Percentiles rank a stretch among this genome's conserved stretches.
Evolutionary conservation across 2,329 filamentous ascomycete genomes (phyloP).

Genomic region (Fusarium sp.): DNA sequence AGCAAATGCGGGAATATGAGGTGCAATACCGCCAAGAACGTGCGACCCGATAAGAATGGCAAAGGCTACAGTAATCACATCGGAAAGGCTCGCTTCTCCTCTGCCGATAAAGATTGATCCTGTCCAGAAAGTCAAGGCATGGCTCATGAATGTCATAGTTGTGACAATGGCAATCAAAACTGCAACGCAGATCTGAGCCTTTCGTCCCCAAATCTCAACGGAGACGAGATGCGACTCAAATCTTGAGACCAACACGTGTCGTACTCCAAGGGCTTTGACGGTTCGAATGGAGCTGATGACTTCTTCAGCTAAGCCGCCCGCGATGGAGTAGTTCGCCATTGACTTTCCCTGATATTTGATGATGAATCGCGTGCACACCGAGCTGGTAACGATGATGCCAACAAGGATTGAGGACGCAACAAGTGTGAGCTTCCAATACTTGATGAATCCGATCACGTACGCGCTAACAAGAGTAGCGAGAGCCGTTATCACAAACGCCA

Average conservation of each 20-base stretch:
- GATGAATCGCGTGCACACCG: conserved; percentile 72
- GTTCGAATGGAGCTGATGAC: conserved; percentile 3
- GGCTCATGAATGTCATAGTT: conserved; percentile 59
- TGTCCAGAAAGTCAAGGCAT: conserved; percentile 12
- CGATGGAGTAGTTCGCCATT: conserved; percentile 77
- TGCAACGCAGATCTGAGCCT: conserved; percentile 50
- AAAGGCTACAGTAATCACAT: background rate
- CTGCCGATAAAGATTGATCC: conserved; percentile 79
- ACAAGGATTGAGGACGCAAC: conserved; percentile 81
- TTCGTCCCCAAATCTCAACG: conserved; percentile 45
- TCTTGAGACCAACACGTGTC: conserved; percentile 71
- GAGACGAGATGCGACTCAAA: conserved; percentile 76
- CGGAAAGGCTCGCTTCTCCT: conserved; percentile 58
- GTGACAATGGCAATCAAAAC: conserved; percentile 79
- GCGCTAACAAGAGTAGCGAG: conserved; percentile 80
- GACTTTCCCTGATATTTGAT: conserved; percentile 79
- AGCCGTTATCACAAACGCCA: conserved; percentile 74
- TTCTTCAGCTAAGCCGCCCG: conserved; percentile 63
- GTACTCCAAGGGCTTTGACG: conserved; percentile 6
- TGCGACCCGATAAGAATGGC: conserved; percentile 64
- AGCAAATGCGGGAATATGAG: background rate
- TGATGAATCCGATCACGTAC: conserved; percentile 83
- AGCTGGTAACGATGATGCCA: conserved; percentile 77
- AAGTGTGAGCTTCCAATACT: conserved; percentile 85
- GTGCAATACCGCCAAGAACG: background rate